phyloP scores from a whole-genome alignment of 805 yeast genomes.

The Maudiozyma barnettii region DNA sequence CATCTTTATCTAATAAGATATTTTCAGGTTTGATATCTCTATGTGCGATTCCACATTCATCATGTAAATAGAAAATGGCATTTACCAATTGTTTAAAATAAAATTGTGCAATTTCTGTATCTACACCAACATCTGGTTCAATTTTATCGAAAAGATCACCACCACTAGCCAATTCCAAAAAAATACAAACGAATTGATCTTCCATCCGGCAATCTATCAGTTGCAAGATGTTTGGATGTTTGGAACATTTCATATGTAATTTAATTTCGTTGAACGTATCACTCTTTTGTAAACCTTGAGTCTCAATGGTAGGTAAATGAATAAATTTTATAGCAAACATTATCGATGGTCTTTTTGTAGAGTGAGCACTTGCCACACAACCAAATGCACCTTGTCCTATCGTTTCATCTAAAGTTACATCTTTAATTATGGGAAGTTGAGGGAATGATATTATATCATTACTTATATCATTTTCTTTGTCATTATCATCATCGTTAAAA shows the following conservation, averaged over 20 bases:
- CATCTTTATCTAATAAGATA: constrained; percentile 50
- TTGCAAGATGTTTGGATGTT: constrained; percentile 52
- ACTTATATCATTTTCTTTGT: not conserved
- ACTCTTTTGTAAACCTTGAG: constrained; percentile 31
- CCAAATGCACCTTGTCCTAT: constrained; percentile 66
- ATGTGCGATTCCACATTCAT: constrained; percentile 57
- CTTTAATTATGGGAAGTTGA: constrained; percentile 37
- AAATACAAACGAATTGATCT: constrained; percentile 50
- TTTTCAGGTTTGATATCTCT: constrained; percentile 74
- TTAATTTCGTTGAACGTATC: constrained; percentile 44
- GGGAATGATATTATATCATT: not conserved
- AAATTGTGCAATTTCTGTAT: constrained; percentile 55
- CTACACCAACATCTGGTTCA: constrained; percentile 66
- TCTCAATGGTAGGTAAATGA: constrained; percentile 32
- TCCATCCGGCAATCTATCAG: constrained; percentile 47
- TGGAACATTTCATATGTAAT: constrained; percentile 48
- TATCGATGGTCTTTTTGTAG: constrained; percentile 29
- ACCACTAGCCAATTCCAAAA: constrained; percentile 59
- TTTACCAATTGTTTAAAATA: constrained; percentile 56
- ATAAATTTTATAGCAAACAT: constrained; percentile 53
- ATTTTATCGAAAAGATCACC: constrained; percentile 75
- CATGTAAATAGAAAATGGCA: constrained; percentile 53
- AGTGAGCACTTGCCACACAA: constrained; percentile 43
- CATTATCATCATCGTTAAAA: not conserved
- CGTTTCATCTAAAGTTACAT: constrained; percentile 40